A percentile compares a stretch with the other conserved stretches of the same genome.
Conservation (phyloP, 805 yeast species). For the Lipomyces japonicus region DNA sequence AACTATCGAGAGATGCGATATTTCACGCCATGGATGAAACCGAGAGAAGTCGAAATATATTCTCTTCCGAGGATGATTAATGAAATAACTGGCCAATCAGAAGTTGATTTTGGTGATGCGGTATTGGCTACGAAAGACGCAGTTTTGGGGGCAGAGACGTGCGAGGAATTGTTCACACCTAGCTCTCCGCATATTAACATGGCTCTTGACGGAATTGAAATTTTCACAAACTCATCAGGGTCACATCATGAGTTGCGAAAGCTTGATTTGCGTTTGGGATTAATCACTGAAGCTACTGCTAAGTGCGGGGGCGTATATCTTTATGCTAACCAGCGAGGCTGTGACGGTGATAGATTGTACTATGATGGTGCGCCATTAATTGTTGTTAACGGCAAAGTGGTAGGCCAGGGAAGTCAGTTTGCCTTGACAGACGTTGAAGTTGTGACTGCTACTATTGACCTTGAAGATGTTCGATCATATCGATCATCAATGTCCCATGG, state of each 20-base stretch:
- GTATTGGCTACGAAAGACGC: constrained; percentile 80
- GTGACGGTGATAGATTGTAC: constrained; percentile 96
- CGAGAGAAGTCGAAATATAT: constrained; percentile 68
- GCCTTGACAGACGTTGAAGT: constrained; percentile 90
- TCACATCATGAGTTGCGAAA: constrained; percentile 97
- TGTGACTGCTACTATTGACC: constrained; percentile 87
- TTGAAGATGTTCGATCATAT: constrained; percentile 84
- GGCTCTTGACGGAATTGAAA: constrained; percentile 96
- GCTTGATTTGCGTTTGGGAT: constrained; percentile 73
- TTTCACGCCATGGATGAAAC: constrained; percentile 90
- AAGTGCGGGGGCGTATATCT: constrained; percentile 96
- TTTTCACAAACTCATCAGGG: constrained; percentile 91
- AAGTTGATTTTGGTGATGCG: constrained; percentile 86
- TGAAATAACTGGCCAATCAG: constrained; percentile 59
- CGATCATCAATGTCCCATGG: constrained; percentile 74
- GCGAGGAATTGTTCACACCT: constrained; percentile 97
- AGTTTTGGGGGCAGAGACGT: constrained; percentile 93
- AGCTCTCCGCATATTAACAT: constrained; percentile 88
- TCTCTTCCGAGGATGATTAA: constrained; percentile 68
- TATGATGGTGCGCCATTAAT: constrained; percentile 97
- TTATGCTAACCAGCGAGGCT: constrained; percentile 93
- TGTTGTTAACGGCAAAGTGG: constrained; percentile 83
- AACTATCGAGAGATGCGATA: constrained; percentile 97
- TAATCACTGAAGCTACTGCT: constrained; percentile 87
- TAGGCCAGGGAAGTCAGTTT: constrained; percentile 92